A percentile compares a stretch with the other conserved stretches of the same genome.
phyloP scores from a whole-genome alignment of 2,329 filamentous ascomycete species.

The Fusarium anguioides region DNA sequence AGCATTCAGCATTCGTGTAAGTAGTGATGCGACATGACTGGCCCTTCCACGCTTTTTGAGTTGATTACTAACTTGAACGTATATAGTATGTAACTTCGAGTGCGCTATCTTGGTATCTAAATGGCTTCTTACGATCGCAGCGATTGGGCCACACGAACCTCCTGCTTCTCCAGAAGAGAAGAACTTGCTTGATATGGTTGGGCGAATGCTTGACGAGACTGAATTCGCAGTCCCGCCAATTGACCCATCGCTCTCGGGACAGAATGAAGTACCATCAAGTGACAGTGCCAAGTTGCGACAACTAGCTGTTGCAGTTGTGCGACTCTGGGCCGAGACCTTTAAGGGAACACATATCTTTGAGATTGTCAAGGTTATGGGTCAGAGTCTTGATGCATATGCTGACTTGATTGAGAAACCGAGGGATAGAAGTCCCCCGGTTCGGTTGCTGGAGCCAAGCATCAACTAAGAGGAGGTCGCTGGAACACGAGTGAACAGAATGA shows the following conservation, averaged over 20 bases:
- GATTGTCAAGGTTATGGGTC: slow-evolving; percentile 67
- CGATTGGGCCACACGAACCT: slow-evolving; percentile 62
- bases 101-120: slow-evolving; percentile 70
- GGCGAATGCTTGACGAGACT: slow-evolving; percentile 70
- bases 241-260: slow-evolving; percentile 63
- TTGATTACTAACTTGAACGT: slow-evolving; percentile 25
- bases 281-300: slow-evolving; percentile 65
- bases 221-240: slow-evolving; percentile 68
- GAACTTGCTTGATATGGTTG: slow-evolving; percentile 65
- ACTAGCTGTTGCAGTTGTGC: slow-evolving; percentile 67
- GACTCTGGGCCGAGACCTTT: slow-evolving; percentile 71
- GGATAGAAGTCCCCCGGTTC: slow-evolving; percentile 54
- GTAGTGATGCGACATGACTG: slow-evolving; percentile 45
- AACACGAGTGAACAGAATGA: neutral
- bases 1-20: slow-evolving; percentile 71
- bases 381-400: slow-evolving; percentile 67
- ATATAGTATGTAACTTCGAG: slow-evolving; percentile 68
- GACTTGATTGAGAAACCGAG: slow-evolving; percentile 66
- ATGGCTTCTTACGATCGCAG: slow-evolving; percentile 68
- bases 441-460: slow-evolving; percentile 41
- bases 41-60: neutral
- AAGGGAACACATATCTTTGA: slow-evolving; percentile 71
- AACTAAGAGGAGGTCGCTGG: slow-evolving; percentile 12
- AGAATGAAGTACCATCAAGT: slow-evolving; percentile 57
- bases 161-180: slow-evolving; percentile 64